Base-by-base conservation (phyloP, 495 filamentous ascomycete species). In the Pseudevernia furfuracea region DNA sequence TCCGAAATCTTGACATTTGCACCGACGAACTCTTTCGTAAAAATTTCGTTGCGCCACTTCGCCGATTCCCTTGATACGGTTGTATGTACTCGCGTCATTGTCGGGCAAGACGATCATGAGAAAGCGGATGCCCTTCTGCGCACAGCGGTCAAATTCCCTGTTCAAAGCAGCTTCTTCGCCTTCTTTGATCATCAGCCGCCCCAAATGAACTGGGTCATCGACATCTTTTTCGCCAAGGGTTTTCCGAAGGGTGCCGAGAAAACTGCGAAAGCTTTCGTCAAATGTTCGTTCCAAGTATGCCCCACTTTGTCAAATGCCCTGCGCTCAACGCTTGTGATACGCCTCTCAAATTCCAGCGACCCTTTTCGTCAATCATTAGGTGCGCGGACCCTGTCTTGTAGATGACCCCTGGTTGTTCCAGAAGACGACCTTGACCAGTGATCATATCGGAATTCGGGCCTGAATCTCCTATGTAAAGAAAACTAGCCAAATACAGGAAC, bases 41-140 rank as follows among this genome's bases (percentile, higher is more conserved):
- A 88, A 44, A 89, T 87, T 73, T 91, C 87, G 68, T 95, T 89
- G 32, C 84, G 76, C 12, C 92, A 49, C 28, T 7, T 30, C 46
- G 11, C 23, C 46, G 1, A 49, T 2, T 14, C 0, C 28, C 25
- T 49, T 28, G 10, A 49, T 28, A 4, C 14, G n/a, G 1, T 28
- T 49, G 46, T 49, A 49, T 28, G 46, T 49, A 10, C 46, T 28
- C 2, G 25, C 46, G n/a, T 49, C 46, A 11, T 14, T 28, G 23
- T 49, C 46, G 9, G 11, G 23, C 23, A 49, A 15, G 11, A 49
- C 25, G n/a, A 49, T 15, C 1, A 49, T 3, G 46, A 49, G 46
- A 5, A 49, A 25, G 46, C 23, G 2, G n/a, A 28, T 28, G 28
- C 11, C 25, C n/a, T 15, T 1, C 2, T 15, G 4, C n/a, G 3